Conservation (phyloP, 345 rosid genomes). For the Citrus hindsii region DNA sequence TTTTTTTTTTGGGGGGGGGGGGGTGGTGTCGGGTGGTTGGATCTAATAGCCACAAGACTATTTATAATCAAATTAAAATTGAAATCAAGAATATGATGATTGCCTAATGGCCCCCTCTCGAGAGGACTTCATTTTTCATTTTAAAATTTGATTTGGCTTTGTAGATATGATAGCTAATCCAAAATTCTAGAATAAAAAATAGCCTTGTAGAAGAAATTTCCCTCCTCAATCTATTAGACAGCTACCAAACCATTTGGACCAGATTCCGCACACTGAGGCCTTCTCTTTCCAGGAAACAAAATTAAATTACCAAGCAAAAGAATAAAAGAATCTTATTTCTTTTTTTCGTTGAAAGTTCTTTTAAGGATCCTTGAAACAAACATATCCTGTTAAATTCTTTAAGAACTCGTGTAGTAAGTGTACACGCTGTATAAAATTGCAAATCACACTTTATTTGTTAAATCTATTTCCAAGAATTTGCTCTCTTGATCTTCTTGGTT, state of each 20-base stretch:
- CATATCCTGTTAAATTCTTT: background rate
- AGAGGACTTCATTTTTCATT: background rate
- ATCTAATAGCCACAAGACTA: background rate
- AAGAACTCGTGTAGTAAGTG: background rate
- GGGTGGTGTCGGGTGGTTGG: background rate
- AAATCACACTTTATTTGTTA: background rate
- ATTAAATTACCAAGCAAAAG: background rate
- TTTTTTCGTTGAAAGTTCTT: background rate
- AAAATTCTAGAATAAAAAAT: background rate
- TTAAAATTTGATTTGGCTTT: background rate
- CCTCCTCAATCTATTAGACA: conserved; percentile 5
- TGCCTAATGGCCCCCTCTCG: background rate
- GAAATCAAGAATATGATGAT: conserved; percentile 4
- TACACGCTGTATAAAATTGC: background rate
- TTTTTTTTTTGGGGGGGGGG: too few species aligned
- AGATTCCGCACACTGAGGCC: conserved; percentile 2
- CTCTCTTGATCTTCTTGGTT: background rate
- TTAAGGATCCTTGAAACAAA: background rate
- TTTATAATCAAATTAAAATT: background rate
- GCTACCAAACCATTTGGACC: conserved; percentile 20
- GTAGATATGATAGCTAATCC: background rate
- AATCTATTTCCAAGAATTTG: background rate
- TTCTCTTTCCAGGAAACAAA: background rate
- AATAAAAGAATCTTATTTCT: background rate
- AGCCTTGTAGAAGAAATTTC: background rate